Evolutionary conservation across 176 grass and related monocot species (phyloP).

Genomic region (Ensete ventricosum): DNA sequence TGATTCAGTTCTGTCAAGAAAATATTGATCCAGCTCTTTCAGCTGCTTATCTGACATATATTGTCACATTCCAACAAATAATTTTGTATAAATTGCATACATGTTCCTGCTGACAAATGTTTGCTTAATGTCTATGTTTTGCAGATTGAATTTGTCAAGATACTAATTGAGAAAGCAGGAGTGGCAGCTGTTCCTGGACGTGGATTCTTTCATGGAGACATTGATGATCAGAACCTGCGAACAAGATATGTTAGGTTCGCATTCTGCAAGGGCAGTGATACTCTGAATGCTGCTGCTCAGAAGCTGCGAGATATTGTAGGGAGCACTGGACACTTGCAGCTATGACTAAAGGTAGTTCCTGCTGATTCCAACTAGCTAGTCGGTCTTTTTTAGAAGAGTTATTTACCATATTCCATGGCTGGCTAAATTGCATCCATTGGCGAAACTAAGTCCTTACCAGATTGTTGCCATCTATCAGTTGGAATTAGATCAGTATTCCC

Average conservation of each 20-base stretch:
- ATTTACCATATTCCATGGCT: too few relatives aligned
- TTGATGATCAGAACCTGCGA: conserved; percentile 23
- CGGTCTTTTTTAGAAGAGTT: too few relatives aligned
- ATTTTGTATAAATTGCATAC: too few relatives aligned
- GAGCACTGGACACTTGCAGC: conserved; percentile 1
- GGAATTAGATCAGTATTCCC: too few relatives aligned
- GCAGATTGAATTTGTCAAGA: conserved; percentile 73
- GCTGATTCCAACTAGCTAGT: too few relatives aligned
- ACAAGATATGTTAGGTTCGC: conserved; percentile 67
- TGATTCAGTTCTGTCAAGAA: too few relatives aligned
- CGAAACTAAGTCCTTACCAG: too few relatives aligned
- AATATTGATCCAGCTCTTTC: too few relatives aligned
- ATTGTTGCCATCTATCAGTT: too few relatives aligned
- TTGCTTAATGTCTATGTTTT: conserved; percentile 5
- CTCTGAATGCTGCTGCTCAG: conserved; percentile 52
- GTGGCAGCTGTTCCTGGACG: conserved; percentile 72
- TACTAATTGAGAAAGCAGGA: conserved; percentile 52
- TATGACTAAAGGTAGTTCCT: not conserved
- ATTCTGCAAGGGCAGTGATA: conserved; percentile 69
- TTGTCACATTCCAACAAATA: too few relatives aligned
- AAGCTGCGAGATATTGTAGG: conserved; percentile 38
- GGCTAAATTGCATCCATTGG: too few relatives aligned
- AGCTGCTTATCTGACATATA: too few relatives aligned
- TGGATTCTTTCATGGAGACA: conserved; percentile 68
- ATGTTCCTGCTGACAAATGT: not conserved